Percentiles rank a stretch among this genome's conserved stretches.
Conservation (phyloP, 352 stramenopile genomes). For the Globisporangium paroecandrum region DNA sequence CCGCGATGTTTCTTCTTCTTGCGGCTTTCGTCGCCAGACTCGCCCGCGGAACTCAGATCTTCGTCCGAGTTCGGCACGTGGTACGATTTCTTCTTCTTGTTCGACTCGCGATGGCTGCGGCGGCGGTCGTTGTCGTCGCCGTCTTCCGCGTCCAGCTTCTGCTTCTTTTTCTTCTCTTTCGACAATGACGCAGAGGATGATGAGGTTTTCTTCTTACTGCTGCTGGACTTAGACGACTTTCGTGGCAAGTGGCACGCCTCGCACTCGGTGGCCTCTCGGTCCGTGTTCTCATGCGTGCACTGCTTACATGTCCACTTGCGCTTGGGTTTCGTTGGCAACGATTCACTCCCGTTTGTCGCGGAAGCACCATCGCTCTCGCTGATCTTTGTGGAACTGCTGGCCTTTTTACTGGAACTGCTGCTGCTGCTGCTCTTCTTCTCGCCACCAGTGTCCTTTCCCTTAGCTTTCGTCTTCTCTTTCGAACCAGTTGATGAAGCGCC, state of each 20-base stretch:
- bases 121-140: conserved; percentile 35
- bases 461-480: conserved; percentile 15
- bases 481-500: background rate
- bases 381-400: background rate
- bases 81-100: conserved; percentile 77
- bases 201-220: conserved; percentile 8
- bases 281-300: conserved; percentile 45
- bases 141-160: conserved; percentile 16
- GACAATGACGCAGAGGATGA: conserved; percentile 9
- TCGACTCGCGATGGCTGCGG: conserved; percentile 57
- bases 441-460: conserved; percentile 7
- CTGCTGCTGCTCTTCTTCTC: conserved; percentile 16
- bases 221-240: conserved; percentile 17
- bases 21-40: conserved; percentile 27
- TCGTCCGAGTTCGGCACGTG: conserved; percentile 80
- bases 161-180: conserved; percentile 20
- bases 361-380: background rate
- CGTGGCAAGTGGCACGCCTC: conserved; percentile 33
- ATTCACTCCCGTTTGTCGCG: background rate
- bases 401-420: background rate
- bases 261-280: conserved; percentile 39
- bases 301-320: conserved; percentile 43
- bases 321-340: conserved; percentile 9
- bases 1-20: conserved; percentile 12
- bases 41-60: conserved; percentile 47